Evolutionary conservation across 2,329 filamentous ascomycete genomes (phyloP).

Genomic region (Ophiosphaerella narmari): DNA sequence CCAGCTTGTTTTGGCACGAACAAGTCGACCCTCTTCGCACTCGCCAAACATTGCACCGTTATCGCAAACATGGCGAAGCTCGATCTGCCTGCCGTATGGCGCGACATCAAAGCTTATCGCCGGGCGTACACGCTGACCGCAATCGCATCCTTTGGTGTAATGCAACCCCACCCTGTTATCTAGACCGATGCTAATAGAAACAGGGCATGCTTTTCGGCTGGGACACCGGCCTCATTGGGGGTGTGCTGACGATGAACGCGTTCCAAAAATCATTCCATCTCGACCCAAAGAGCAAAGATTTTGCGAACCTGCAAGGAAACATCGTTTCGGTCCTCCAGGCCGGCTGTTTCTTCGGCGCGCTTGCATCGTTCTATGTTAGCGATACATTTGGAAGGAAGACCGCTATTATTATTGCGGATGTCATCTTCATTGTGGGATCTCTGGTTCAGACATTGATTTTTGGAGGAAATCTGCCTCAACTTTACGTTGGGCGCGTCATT

Average conservation of each 20-base stretch:
- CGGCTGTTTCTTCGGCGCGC: conserved; percentile 52
- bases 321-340: conserved; percentile 52
- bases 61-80: conserved; percentile 35
- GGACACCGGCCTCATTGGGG: conserved; percentile 46
- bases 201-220: conserved; percentile 21
- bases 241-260: conserved; percentile 50
- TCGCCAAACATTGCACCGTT: neutral
- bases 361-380: conserved; percentile 49
- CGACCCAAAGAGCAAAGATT: conserved; percentile 35
- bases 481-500: conserved; percentile 51
- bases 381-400: conserved; percentile 49
- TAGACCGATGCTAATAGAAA: too few species aligned
- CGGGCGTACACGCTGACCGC: conserved; percentile 48
- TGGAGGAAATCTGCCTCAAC: conserved; percentile 35
- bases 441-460: conserved; percentile 45
- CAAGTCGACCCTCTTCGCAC: too few species aligned
- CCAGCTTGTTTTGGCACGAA: too few species aligned
- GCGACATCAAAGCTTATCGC: conserved; percentile 48
- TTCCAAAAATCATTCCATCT: conserved; percentile 51
- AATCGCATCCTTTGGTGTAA: conserved; percentile 51
- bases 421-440: conserved; percentile 50
- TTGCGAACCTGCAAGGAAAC: conserved; percentile 49
- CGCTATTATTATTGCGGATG: conserved; percentile 49
- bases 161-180: conserved; percentile 14
- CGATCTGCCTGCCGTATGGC: conserved; percentile 40